Evolutionary conservation across 2,329 filamentous ascomycete species (phyloP).

Genomic region (Botrytis porri): DNA sequence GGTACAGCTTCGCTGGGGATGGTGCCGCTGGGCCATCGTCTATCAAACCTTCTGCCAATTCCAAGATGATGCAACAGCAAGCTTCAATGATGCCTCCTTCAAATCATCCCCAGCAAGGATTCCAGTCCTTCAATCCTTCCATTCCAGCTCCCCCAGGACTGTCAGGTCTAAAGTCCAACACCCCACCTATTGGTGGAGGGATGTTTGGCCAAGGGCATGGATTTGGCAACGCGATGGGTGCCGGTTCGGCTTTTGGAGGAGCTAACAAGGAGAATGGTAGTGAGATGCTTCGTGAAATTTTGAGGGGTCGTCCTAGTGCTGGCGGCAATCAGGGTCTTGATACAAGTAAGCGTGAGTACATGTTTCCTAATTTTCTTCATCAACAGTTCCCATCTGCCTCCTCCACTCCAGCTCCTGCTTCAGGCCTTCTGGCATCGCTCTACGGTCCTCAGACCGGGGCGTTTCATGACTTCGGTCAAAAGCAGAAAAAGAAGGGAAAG

Average conservation of each 20-base stretch:
- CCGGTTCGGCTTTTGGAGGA: constrained; percentile 57
- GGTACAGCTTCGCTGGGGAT: constrained; percentile 86
- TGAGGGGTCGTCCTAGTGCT: constrained; percentile 64
- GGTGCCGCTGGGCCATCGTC: constrained; percentile 55
- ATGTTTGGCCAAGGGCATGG: constrained; percentile 90
- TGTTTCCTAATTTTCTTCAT: constrained; percentile 87
- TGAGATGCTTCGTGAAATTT: constrained; percentile 77
- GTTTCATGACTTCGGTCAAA: constrained; percentile 88
- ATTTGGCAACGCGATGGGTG: constrained; percentile 67
- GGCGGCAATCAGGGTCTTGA: constrained; percentile 73
- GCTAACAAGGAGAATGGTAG: constrained; percentile 69
- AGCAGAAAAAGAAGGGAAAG: constrained; percentile 99
- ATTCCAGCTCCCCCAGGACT: constrained; percentile 77
- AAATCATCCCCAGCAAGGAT: constrained; percentile 50
- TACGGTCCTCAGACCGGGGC: constrained; percentile 82
- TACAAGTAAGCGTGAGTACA: constrained; percentile 96
- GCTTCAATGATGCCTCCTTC: constrained; percentile 79
- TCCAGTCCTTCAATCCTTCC: constrained; percentile 76
- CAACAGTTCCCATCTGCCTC: constrained; percentile 80
- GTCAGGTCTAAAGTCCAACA: constrained; percentile 91
- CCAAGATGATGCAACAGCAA: constrained; percentile 79
- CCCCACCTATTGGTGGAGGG: constrained; percentile 75
- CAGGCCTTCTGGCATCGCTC: constrained; percentile 86
- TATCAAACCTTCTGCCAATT: constrained; percentile 75
- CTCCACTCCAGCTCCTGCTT: constrained; percentile 83